A percentile compares a stretch with the other conserved stretches of the same genome.
phyloP scores from a whole-genome alignment of 192 early-diverging fungal species.

The Globomyces pollinis-pini region DNA sequence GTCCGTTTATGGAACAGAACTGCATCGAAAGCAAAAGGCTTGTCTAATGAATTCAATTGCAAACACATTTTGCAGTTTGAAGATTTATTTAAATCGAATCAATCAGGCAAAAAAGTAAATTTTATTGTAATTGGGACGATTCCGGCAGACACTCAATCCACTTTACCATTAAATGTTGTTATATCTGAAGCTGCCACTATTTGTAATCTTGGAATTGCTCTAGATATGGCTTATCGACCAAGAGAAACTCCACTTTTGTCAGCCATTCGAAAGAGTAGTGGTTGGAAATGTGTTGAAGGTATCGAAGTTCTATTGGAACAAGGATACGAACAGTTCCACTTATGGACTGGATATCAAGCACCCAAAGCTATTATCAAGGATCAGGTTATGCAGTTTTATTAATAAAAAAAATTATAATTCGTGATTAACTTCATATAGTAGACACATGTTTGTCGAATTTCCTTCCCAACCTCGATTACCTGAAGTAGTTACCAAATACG shows the following conservation, averaged over 20 bases:
- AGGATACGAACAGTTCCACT: slow-evolving; percentile 81
- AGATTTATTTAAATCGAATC: slow-evolving; percentile 45
- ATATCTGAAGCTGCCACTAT: slow-evolving; percentile 5
- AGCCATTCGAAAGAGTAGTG: slow-evolving; percentile 53
- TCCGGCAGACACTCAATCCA: slow-evolving; percentile 56
- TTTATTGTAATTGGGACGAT: slow-evolving; percentile 73
- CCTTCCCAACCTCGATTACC: slow-evolving; percentile 98
- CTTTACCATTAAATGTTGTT: slow-evolving; percentile 40
- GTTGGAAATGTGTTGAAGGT: slow-evolving; percentile 60
- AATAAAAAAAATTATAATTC: slow-evolving; percentile 10
- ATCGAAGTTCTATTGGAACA: slow-evolving; percentile 86
- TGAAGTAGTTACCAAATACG: slow-evolving; percentile 71
- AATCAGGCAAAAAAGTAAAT: slow-evolving; percentile 29
- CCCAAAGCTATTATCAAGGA: slow-evolving; percentile 43
- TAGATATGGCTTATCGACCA: slow-evolving; percentile 95
- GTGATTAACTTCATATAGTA: slow-evolving; percentile 73
- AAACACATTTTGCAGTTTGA: slow-evolving; percentile 42
- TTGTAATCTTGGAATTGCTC: slow-evolving; percentile 62
- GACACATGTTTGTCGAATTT: slow-evolving; percentile 65
- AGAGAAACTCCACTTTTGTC: slow-evolving; percentile 70
- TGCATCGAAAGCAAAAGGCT: slow-evolving; percentile 51
- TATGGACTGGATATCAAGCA: slow-evolving; percentile 69
- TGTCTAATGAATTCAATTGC: slow-evolving; percentile 40
- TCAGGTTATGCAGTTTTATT: slow-evolving; percentile 35
- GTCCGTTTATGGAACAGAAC: slow-evolving; percentile 88